Percentiles rank a stretch among this genome's conserved stretches.
Evolutionary conservation across 345 rosid genomes (phyloP).

Genomic region (Corchorus olitorius): DNA sequence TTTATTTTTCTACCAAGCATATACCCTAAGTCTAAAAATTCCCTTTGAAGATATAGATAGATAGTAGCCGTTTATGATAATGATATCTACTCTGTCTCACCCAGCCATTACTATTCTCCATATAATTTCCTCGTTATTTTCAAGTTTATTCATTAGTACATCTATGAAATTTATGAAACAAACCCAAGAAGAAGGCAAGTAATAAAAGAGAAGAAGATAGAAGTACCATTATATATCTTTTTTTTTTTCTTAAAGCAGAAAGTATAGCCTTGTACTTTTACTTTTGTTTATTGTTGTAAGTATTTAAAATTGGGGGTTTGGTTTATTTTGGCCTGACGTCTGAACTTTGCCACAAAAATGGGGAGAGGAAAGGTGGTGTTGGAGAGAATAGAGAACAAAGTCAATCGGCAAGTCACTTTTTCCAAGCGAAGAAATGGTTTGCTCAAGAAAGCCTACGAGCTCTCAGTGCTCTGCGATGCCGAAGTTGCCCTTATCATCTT

Average conservation of each 20-base stretch:
- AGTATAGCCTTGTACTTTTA: no score
- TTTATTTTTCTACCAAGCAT: no score
- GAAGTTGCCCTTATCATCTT: conserved; percentile 46
- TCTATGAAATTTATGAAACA: no score
- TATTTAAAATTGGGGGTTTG: not conserved
- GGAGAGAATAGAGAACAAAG: conserved; percentile 48
- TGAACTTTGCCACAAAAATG: conserved; percentile 21
- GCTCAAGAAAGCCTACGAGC: conserved; percentile 44
- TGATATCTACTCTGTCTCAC: no score
- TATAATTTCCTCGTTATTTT: not conserved
- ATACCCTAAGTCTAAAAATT: no score
- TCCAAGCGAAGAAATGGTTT: conserved; percentile 47
- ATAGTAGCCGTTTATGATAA: no score
- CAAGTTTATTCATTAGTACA: not conserved
- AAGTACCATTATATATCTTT: not conserved
- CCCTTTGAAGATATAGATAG: no score
- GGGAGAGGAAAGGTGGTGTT: conserved; percentile 50
- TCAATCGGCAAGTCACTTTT: conserved; percentile 48
- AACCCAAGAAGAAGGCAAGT: not conserved
- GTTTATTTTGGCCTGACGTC: not conserved
- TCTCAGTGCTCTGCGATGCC: conserved; percentile 47
- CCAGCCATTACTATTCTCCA: not conserved
- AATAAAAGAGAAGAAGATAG: not conserved
- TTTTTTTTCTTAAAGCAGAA: no score
- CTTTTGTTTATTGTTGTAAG: no score